A percentile compares a stretch with the other conserved stretches of the same genome.
phyloP scores from a whole-genome alignment of 2,329 filamentous ascomycete genomes.

The Ascochyta viciae-villosae region DNA sequence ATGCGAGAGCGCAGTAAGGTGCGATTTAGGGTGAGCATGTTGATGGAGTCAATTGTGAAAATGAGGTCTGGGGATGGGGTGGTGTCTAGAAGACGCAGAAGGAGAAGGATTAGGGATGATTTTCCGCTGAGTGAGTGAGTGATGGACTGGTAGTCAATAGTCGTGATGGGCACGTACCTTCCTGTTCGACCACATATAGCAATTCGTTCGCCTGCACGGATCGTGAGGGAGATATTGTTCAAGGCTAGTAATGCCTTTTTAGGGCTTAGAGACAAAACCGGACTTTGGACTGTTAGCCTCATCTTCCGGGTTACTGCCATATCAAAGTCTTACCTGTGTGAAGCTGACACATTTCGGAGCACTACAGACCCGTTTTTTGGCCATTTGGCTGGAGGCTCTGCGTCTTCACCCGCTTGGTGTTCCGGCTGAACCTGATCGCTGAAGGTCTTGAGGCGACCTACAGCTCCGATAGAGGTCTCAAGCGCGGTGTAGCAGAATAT shows the following conservation, averaged over 20 bases:
- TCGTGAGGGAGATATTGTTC: constrained; percentile 2
- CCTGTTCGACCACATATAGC: constrained; percentile 27
- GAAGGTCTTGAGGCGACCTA: constrained; percentile 22
- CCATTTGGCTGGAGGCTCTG: constrained; percentile 17
- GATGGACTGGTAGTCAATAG: background rate
- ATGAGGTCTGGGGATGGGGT: background rate
- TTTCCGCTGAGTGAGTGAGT: background rate
- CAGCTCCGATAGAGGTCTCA: constrained; percentile 24
- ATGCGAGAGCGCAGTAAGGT: constrained; percentile 7
- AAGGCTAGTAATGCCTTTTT: background rate
- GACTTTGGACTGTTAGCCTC: background rate
- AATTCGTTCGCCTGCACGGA: constrained; percentile 29
- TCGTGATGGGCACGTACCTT: background rate
- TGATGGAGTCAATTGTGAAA: constrained; percentile 3
- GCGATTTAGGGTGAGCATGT: background rate
- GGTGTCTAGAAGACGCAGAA: background rate
- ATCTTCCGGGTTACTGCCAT: too few relatives aligned
- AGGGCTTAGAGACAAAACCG: too few relatives aligned
- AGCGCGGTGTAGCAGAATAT: constrained; percentile 5
- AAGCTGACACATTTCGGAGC: background rate
- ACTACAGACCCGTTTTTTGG: constrained; percentile 4
- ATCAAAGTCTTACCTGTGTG: background rate
- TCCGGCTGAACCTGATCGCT: constrained; percentile 19
- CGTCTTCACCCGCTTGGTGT: constrained; percentile 15
- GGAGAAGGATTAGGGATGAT: background rate